Evolutionary conservation across 257 asterid genomes (phyloP).

Genomic region (Fraxinus pennsylvanica): DNA sequence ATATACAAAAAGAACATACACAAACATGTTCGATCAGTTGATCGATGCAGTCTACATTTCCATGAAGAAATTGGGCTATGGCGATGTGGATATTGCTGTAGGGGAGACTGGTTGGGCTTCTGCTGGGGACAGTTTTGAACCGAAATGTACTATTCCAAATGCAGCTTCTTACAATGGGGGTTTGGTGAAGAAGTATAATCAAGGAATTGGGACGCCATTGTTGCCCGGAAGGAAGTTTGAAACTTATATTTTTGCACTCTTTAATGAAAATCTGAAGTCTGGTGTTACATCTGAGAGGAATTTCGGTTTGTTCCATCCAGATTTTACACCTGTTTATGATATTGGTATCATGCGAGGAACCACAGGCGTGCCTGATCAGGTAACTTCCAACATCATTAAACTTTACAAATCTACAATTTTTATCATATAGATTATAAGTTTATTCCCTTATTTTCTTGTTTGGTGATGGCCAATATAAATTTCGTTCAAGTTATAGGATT

Average conservation of each 20-base stretch:
- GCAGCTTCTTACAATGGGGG: slow-evolving; percentile 78
- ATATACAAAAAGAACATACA: slow-evolving; percentile 43
- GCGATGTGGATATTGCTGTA: slow-evolving; percentile 67
- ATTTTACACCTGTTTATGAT: slow-evolving; percentile 67
- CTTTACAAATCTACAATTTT: not conserved
- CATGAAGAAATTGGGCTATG: slow-evolving; percentile 70
- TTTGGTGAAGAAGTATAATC: slow-evolving; percentile 43
- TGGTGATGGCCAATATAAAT: too few species aligned
- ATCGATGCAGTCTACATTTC: slow-evolving; percentile 67
- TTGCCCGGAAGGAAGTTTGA: slow-evolving; percentile 71
- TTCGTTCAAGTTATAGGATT: too few species aligned
- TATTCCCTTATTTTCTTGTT: too few species aligned
- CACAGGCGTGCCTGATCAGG: slow-evolving; percentile 35
- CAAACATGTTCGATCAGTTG: slow-evolving; percentile 73
- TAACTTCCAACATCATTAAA: slow-evolving; percentile 1
- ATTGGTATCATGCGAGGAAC: slow-evolving; percentile 61
- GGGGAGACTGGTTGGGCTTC: slow-evolving; percentile 97
- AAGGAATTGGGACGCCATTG: slow-evolving; percentile 79
- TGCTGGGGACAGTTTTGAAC: slow-evolving; percentile 59
- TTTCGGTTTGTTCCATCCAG: slow-evolving; percentile 82
- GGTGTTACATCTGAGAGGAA: slow-evolving; percentile 71
- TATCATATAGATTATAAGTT: not conserved
- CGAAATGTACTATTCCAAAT: slow-evolving; percentile 59
- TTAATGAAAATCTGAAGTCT: slow-evolving; percentile 71
- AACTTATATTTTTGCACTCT: slow-evolving; percentile 59